Percentiles rank a stretch among this genome's conserved stretches.
phyloP scores from a whole-genome alignment of 2,329 filamentous ascomycete species.

The Colletotrichum aenigma region DNA sequence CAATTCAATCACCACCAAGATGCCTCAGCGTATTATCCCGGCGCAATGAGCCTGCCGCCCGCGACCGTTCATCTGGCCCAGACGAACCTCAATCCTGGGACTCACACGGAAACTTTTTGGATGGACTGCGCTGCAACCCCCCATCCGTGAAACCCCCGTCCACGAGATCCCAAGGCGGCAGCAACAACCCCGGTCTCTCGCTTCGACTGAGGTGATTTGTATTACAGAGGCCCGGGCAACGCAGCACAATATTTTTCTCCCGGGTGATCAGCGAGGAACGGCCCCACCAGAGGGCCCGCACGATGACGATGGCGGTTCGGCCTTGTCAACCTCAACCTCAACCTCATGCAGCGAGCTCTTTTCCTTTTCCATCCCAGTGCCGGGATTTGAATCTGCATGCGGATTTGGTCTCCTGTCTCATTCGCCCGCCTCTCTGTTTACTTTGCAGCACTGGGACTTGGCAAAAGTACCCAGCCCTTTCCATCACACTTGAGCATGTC shows the following conservation, averaged over 20 bases:
- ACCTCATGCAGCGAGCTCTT: not conserved
- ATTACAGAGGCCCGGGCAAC: not conserved
- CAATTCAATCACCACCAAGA: not conserved
- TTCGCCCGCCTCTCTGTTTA: not conserved
- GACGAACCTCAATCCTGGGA: slow-evolving; percentile 5
- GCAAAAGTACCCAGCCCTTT: not conserved
- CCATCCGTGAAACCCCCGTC: not conserved
- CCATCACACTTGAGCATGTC: not conserved
- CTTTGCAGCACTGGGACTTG: not conserved
- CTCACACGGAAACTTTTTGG: not conserved
- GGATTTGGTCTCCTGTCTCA: not conserved
- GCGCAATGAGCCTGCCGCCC: not conserved
- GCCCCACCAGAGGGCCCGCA: slow-evolving; percentile 1
- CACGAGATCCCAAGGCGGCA: not conserved
- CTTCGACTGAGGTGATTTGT: slow-evolving; percentile 4
- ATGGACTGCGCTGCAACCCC: slow-evolving; percentile 3
- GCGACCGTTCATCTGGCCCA: not conserved
- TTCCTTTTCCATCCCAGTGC: not conserved
- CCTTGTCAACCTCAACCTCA: not conserved
- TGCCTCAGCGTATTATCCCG: not conserved
- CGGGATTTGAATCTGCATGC: not conserved
- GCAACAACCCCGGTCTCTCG: not conserved
- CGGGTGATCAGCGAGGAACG: not conserved
- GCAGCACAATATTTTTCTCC: not conserved
- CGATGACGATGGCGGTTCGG: slow-evolving; percentile 9